Base-by-base conservation (phyloP, 2,329 filamentous ascomycete genomes). In the Arthroderma uncinatum region DNA sequence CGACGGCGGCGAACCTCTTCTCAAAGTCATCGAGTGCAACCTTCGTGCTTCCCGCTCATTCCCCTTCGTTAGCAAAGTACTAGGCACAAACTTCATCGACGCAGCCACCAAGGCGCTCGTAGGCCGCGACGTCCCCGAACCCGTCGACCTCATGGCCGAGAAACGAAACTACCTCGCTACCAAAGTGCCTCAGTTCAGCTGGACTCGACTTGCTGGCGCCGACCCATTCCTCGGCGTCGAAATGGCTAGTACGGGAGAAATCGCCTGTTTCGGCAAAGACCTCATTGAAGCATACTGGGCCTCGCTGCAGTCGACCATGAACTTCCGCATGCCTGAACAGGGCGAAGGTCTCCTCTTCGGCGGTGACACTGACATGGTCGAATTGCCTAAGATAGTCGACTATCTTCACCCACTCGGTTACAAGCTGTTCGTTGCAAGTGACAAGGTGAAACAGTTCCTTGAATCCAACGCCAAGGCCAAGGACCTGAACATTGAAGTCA, bases 11-110 rank as follows among this genome's bases (percentile, higher is more conserved):
- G 81, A 86, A 68, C 82, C 87, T 34, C 79, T 82, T 28, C 82
- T 97, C 63, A 96, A 96, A 80, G 92, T 97, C 67, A 97, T 97
- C 62, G 92, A 97, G 76, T 97, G 92, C 79, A 97, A 97, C 74
- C 84, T 97, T 61, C 92, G 92, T 72, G 93, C 92, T 58, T 97
- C 92, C 59, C 90, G 92, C 62, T 97, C 92, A 0, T 97, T 97
- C 84, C 92, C 93, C 69, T 97, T 97, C 74, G 90, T 95, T 71
- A 92, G 86, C 82, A 97, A 97, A 79, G 91, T 96, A 42, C 84
- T 97, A 57, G 92, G 92, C 62, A 87, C 84, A 67, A 96, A 97
- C 82, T 96, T 97, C 79, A 94, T 97, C 63, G 91, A 96, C 64
- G 83, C 92, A 61, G 93, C 93, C 56, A 95, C 91, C 69, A 92